Conservation (phyloP, 345 rosid species). For the Angophora floribunda region DNA sequence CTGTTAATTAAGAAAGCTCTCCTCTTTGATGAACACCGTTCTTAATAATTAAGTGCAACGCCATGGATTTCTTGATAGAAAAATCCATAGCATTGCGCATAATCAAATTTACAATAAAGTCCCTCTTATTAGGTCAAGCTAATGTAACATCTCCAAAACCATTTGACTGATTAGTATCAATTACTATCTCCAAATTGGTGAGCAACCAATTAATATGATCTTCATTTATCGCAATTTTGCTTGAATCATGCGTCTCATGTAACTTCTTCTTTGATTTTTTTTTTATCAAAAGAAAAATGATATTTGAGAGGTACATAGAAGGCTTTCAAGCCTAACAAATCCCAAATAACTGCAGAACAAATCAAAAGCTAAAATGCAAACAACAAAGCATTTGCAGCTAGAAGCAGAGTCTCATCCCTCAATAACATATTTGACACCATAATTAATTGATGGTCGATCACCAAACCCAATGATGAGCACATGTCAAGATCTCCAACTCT, state of each 20-base stretch:
- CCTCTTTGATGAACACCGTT: neutral
- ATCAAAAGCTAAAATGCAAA: too few species aligned
- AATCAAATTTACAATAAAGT: neutral
- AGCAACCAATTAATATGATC: neutral
- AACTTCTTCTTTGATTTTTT: neutral
- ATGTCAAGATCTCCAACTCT: too few species aligned
- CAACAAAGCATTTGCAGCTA: too few species aligned
- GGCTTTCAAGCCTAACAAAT: too few species aligned
- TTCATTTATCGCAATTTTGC: neutral
- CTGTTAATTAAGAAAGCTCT: neutral
- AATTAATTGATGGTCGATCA: too few species aligned
- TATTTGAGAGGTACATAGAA: too few species aligned
- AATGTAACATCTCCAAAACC: neutral
- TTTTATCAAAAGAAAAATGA: too few species aligned
- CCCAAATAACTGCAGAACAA: too few species aligned
- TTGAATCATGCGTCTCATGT: neutral
- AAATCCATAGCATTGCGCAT: too few species aligned
- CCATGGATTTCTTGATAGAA: neutral
- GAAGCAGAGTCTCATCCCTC: too few species aligned
- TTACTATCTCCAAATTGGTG: neutral
- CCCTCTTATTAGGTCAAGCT: neutral
- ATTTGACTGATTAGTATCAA: neutral
- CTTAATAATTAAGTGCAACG: neutral
- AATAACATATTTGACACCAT: too few species aligned
- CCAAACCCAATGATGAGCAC: too few species aligned